Base-by-base conservation (phyloP, 441 rosid genomes). In the Erodium moschatum region DNA sequence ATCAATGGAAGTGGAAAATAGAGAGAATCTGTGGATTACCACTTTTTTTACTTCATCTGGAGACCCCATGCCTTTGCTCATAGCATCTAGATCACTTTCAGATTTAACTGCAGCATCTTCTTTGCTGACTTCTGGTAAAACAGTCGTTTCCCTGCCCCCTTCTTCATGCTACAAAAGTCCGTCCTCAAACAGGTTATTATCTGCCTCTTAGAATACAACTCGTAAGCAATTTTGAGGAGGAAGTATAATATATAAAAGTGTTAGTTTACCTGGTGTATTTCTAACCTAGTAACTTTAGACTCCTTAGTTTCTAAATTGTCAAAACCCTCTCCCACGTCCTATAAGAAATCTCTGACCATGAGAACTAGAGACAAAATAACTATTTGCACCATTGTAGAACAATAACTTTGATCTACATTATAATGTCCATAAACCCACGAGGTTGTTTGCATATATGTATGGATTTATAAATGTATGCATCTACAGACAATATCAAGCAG, bases 81-180 rank as follows among this genome's bases (percentile, higher is more conserved):
- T 78, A 64, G 73, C 70, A 76, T 71, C 78, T 65, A 63, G 81
- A 72, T 64, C 79, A 72, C 74, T 76, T 71, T 80, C 86, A 75
- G 83, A 75, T 72, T 52, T 76, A 70, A 69, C 75, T 50, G 73
- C 66, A 77, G 79, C 10, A 38, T 77, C 75, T 75, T 84, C 86
- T 74, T 78, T 64, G 65, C 61, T 61, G 19, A 6, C 29, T 69
- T 77, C 75, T 16, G 76, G 75, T 31, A 85, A 78, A 54, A 64
- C 73, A 73, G 82, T 38, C 42, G 79, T 78, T 33, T 75, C 78
- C 38, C 76, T 75, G 38, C 38, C 38, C 52, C 52, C 52, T 46
- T 27, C 78, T 54, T 54, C 78, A 70, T 79, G 78, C 95, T 87
- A 77, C 74, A 66, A 40, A 40, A 62, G 70, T 66, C 62, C 46